These are phyloP conservation scores for Aquilaria sinensis DNA, from an alignment of 345 rosid genomes.

Conservation along the genomic window DNA sequence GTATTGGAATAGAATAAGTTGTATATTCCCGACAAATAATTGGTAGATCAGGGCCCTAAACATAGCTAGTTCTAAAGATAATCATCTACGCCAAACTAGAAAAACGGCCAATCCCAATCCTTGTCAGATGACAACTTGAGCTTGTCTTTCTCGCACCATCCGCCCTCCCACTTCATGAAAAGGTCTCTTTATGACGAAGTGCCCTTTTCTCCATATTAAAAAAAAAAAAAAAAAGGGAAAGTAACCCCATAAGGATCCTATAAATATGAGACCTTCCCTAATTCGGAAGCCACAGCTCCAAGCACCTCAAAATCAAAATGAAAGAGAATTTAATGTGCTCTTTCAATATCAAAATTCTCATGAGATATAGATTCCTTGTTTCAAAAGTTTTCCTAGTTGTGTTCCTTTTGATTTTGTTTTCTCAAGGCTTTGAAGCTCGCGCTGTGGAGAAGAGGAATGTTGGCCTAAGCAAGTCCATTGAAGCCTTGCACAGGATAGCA, in stretches of 20 bases:
- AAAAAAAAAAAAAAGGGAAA: too few relatives aligned
- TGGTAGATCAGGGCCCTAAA: neutral
- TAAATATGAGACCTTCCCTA: neutral
- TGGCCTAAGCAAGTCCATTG: conserved; percentile 9
- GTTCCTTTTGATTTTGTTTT: conserved; percentile 11
- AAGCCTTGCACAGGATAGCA: conserved; percentile 8
- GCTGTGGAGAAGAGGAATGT: conserved; percentile 14
- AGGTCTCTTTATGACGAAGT: neutral
- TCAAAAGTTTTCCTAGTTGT: neutral
- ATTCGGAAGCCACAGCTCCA: neutral
- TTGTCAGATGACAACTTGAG: conserved; percentile 9
- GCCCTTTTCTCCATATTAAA: too few relatives aligned
- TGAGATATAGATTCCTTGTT: neutral
- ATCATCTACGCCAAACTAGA: neutral
- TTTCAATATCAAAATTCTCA: neutral
- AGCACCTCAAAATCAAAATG: neutral
- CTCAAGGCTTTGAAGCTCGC: conserved; percentile 11
- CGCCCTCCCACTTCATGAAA: neutral
- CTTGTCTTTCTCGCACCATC: neutral
- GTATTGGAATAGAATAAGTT: too few relatives aligned
- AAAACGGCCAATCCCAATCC: neutral
- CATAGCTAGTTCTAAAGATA: conserved; percentile 2
- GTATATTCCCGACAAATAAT: too few relatives aligned
- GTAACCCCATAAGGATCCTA: neutral
- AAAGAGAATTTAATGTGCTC: too few relatives aligned